These are phyloP conservation scores for Blastocystis sp. DNA, from an alignment of 352 stramenopile species.

Conservation along the genomic window DNA sequence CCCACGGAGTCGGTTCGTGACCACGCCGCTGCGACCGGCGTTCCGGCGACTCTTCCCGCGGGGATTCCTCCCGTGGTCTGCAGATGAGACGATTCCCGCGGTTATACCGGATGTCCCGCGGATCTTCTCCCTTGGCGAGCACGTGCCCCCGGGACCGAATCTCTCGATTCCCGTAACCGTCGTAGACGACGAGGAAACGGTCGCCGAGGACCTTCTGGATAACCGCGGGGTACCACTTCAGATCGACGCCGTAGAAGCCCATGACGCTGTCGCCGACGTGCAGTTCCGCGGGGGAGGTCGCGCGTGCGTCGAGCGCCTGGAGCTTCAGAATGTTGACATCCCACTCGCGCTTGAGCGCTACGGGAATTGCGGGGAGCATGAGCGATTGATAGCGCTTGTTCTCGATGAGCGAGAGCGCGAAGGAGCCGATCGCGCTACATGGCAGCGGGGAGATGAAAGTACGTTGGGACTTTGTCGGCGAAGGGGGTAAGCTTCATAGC, in stretches of 20 bases:
- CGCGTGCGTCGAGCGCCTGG: not conserved
- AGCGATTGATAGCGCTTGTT: constrained; percentile 53
- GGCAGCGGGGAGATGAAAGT: not conserved
- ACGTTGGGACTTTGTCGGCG: not conserved
- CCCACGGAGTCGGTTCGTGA: too few relatives aligned
- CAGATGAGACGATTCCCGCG: not conserved
- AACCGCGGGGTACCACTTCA: constrained; percentile 37
- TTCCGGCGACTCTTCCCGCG: too few relatives aligned
- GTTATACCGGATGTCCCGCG: not conserved
- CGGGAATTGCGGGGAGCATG: constrained; percentile 23
- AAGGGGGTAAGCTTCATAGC: not conserved
- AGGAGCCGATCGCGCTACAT: constrained; percentile 19
- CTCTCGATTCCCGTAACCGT: constrained; percentile 30
- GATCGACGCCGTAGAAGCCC: constrained; percentile 39
- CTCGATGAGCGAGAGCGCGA: not conserved
- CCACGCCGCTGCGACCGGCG: too few relatives aligned
- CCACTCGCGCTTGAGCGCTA: constrained; percentile 33
- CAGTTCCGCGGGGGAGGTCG: not conserved
- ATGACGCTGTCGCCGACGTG: constrained; percentile 45
- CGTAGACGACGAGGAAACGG: not conserved
- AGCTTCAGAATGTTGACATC: constrained; percentile 45
- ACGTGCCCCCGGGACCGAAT: constrained; percentile 8
- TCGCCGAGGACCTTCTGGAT: constrained; percentile 1
- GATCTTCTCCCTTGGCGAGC: constrained; percentile 12
- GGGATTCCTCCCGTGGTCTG: too few relatives aligned